phyloP scores from a whole-genome alignment of 202 grass and related monocot species.

The Schoenoplectus triqueter region DNA sequence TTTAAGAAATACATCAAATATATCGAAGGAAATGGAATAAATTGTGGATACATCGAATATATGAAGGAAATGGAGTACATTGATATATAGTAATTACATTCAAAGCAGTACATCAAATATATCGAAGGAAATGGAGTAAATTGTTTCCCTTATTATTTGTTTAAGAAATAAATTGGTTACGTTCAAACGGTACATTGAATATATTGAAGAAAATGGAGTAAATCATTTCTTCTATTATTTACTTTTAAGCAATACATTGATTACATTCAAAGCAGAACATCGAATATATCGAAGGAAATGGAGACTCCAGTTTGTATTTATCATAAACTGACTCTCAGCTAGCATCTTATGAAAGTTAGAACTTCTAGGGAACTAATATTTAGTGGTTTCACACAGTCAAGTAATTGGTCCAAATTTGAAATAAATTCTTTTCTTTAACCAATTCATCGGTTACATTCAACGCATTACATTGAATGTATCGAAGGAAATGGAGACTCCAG shows the following conservation, averaged over 20 bases:
- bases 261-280: neutral
- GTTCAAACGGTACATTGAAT: neutral
- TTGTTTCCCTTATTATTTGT: neutral
- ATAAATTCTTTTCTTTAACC: neutral
- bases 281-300: neutral
- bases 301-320: neutral
- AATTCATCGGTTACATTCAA: neutral
- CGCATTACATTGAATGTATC: neutral
- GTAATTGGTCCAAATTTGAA: neutral
- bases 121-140: neutral
- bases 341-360: neutral
- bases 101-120: neutral
- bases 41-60: neutral
- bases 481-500: neutral
- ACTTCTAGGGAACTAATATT: neutral
- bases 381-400: neutral
- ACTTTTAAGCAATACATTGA: neutral
- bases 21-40: neutral
- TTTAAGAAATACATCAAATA: neutral
- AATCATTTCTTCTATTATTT: neutral
- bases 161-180: too few relatives aligned
- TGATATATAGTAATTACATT: neutral
- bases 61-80: neutral
- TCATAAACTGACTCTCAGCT: neutral
- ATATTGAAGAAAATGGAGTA: neutral